Base-by-base conservation (phyloP, 208 protist genomes). In the Acanthamoeba royreba region DNA sequence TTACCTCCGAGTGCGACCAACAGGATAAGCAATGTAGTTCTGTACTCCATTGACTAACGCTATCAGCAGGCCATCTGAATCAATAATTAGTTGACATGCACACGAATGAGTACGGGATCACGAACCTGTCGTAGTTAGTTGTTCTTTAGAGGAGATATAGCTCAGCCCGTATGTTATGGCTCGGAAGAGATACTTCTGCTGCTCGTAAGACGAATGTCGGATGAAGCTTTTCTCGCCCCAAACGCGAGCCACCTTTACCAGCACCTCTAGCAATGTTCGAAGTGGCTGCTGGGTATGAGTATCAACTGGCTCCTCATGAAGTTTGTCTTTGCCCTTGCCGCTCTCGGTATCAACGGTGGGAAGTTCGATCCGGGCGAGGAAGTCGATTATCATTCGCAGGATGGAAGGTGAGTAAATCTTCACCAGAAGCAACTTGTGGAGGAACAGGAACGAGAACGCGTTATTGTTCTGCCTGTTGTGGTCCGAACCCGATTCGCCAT, bases 181-280 rank as follows among this genome's bases (percentile, higher is more conserved):
- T 33, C 25, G 55, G 49, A 42, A 89, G 45, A 89, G 46, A 22
- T 89, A 89, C 46, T 35, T 40, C 2, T 89, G 81, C 31, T 89
- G 81, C 47, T 35, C 47, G 25, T 69, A 89, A n/a, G 81, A 66
- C n/a, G 81, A 89, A 46, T 89, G 81, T 22, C 81, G 81, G 0
- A 89, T 66, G 53, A 89, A 89, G 81, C 81, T 45, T 40, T 58
- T 66, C 25, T 89, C 81, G 17, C 53, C 53, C 81, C 81, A 89
- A 11, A 89, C 53, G 81, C 33, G 49, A 11, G 46, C 81, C 22
- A 89, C 49, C 49, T 89, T 89, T 17, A 66, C 81, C 2, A 66
- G 81, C 81, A 35, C 35, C 2, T 66, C 49, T 42, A 77, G 66
- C 35, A 77, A 40, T 13, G 31, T 31, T 25, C 35, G 31, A 17